Evolutionary conservation across 78 protist genomes (phyloP).

Genomic region (Bodo saltans): DNA sequence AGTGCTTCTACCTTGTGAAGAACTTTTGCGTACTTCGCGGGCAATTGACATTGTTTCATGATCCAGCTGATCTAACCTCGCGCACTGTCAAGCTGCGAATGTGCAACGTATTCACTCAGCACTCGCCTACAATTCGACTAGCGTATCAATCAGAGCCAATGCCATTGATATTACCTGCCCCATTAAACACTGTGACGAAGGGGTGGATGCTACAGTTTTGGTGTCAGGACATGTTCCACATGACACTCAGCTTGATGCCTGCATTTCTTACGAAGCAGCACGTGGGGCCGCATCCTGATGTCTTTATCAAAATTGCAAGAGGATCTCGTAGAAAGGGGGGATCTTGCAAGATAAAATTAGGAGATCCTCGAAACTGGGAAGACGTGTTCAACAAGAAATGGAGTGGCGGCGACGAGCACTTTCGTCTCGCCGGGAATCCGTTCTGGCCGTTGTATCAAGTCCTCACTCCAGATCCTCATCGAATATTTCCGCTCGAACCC

Average conservation of each 20-base stretch:
- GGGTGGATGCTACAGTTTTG: slow-evolving; percentile 20
- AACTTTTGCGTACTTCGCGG: slow-evolving; percentile 19
- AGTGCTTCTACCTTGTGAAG: not conserved
- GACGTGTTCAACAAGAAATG: not conserved
- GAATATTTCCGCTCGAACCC: not conserved
- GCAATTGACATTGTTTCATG: not conserved
- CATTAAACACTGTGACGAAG: not conserved
- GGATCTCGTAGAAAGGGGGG: not conserved
- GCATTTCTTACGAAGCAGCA: not conserved
- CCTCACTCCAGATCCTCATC: not conserved
- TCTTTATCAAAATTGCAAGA: not conserved
- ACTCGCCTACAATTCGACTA: not conserved
- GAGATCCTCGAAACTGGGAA: not conserved
- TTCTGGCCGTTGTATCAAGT: slow-evolving; percentile 10
- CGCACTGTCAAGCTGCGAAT: not conserved
- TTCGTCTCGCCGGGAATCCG: slow-evolving; percentile 8
- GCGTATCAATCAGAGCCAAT: not conserved
- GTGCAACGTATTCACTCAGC: slow-evolving; percentile 29
- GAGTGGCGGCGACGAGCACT: slow-evolving; percentile 29
- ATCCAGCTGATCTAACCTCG: not conserved
- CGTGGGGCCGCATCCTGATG: not conserved
- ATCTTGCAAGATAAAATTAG: not conserved
- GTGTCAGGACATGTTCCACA: slow-evolving; percentile 33
- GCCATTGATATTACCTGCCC: slow-evolving; percentile 3
- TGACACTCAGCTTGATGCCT: slow-evolving; percentile 8